Base-by-base conservation (phyloP, 2,329 filamentous ascomycete genomes). In the Pleomassaria siparia region DNA sequence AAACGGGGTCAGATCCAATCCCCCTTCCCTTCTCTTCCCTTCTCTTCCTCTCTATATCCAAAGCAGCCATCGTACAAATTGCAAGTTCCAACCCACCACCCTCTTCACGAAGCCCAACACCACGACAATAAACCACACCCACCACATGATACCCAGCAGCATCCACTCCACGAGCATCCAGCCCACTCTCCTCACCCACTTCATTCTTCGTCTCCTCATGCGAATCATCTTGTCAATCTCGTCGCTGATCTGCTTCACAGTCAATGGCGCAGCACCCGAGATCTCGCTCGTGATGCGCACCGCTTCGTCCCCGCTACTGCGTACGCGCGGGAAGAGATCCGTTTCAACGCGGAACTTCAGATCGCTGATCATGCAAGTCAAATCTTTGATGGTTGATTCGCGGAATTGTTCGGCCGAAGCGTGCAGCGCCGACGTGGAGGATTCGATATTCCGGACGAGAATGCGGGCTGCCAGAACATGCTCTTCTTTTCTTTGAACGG, bases 121-220 rank as follows among this genome's bases (percentile, higher is more conserved):
- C 67, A 91, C 88, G 20, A 96, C 91, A 26, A 95, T 76, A 49
- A 95, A 83, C 91, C 92, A 97, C 13, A 95, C 85, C 71, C 87
- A 90, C 91, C 94, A 96, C 85, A 97, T 89, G 58, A 95, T 82
- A 3, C 88, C 88, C 30, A 97, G 84, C 15, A 97, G 79, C 41
- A 84, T 75, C 90, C 91, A 96, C 75, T 97, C 92, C 13, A 96
- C 82, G 16, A 86, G 72, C 45, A 91, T 83, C 81, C 91, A 97
- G 12, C 89, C 86, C 0, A 84, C 83, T 12, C 88, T 78, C 30
- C 89, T 78, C 20, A 91, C 71, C 84, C 89, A 91, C 45, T 89
- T 79, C 63, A 94, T 78, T 43, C 90, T 79, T 49, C 87, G 79
- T 49, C 88, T 79, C 43, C 91, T 79, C 76, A 89, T 85, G 62